Percentiles rank a stretch among this genome's conserved stretches.
Evolutionary conservation across 306 rosid genomes (phyloP).

Genomic region (Heteromeles arbutifolia): DNA sequence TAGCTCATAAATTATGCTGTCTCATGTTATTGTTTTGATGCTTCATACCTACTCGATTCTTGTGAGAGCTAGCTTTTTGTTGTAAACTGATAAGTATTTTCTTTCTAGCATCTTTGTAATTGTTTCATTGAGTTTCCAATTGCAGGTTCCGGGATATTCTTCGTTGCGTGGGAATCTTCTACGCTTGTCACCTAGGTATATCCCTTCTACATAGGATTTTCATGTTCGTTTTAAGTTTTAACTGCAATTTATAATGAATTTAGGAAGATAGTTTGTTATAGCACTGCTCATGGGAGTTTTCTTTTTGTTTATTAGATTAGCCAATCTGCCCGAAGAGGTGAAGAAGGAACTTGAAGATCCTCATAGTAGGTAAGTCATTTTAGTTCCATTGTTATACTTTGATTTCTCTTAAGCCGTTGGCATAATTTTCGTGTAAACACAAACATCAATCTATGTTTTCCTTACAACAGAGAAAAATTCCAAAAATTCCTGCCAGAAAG

Average conservation of each 20-base stretch:
- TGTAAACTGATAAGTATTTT: neutral
- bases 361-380: conserved; percentile 53
- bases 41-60: neutral
- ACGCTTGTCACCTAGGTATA: conserved; percentile 68
- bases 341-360: conserved; percentile 84
- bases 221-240: neutral
- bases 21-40: neutral
- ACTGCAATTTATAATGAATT: neutral
- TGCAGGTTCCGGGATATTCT: conserved; percentile 59
- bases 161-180: conserved; percentile 66
- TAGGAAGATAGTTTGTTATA: conserved; percentile 2
- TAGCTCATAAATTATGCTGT: neutral
- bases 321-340: conserved; percentile 62
- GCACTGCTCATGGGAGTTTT: conserved; percentile 5
- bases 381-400: conserved; percentile 1
- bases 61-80: neutral
- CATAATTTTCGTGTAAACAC: neutral
- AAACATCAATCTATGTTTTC: neutral
- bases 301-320: conserved; percentile 43
- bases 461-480: neutral
- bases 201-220: conserved; percentile 1
- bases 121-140: neutral
- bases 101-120: neutral
- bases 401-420: neutral
- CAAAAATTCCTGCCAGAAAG: neutral